Percentiles rank a stretch among this genome's conserved stretches.
Conservation (phyloP, 192 early-diverging fungal species). For the Lobosporangium transversale region DNA sequence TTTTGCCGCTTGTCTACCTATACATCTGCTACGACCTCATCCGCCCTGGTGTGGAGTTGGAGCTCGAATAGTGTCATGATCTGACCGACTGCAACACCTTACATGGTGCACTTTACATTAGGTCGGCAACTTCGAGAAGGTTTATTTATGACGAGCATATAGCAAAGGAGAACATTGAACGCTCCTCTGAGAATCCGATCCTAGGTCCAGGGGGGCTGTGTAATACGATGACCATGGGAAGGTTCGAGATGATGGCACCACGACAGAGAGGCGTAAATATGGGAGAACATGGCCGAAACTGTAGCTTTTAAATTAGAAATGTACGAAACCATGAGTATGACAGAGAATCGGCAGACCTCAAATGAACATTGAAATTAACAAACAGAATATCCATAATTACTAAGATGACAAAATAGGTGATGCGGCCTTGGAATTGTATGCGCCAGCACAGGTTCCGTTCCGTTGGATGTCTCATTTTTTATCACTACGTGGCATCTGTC, state of each 20-base stretch:
- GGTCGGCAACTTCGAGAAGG: constrained; percentile 64
- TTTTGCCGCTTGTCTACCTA: constrained; percentile 92
- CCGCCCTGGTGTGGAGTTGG: constrained; percentile 93
- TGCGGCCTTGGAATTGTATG: too few relatives aligned
- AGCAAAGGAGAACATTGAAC: constrained; percentile 41
- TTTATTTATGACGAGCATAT: constrained; percentile 34
- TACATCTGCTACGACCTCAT: constrained; percentile 96
- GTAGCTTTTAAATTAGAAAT: constrained; percentile 10
- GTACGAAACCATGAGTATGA: too few relatives aligned
- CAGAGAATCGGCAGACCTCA: too few relatives aligned
- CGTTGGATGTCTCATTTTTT: too few relatives aligned
- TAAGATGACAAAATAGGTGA: too few relatives aligned
- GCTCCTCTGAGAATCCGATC: constrained; percentile 18
- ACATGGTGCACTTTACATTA: constrained; percentile 92
- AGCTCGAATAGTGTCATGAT: constrained; percentile 90
- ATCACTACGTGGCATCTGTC: too few relatives aligned
- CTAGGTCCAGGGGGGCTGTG: constrained; percentile 40
- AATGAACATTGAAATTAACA: too few relatives aligned
- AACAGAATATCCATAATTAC: too few relatives aligned
- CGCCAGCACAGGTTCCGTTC: too few relatives aligned
- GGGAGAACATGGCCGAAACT: background rate
- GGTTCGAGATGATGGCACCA: constrained; percentile 15
- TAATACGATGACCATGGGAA: constrained; percentile 44
- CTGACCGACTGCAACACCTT: constrained; percentile 96
- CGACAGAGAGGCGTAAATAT: constrained; percentile 23